phyloP scores from a whole-genome alignment of 2,329 filamentous ascomycete genomes.

The Aspergillus sp. region DNA sequence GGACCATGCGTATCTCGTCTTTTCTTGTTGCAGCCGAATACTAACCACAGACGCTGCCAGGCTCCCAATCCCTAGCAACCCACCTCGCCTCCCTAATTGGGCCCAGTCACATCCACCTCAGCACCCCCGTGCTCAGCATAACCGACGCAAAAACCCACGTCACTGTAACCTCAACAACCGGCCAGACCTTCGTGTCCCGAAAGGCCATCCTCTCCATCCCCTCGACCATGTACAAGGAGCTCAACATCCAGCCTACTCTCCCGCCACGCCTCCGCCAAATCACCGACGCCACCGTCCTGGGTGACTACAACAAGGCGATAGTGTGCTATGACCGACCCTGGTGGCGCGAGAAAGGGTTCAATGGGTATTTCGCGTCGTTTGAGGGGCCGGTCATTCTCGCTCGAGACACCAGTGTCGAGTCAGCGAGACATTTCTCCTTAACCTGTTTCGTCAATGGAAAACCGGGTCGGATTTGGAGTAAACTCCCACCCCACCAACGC shows the following conservation, averaged over 20 bases:
- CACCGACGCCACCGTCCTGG: constrained; percentile 35
- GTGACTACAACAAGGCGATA: constrained; percentile 44
- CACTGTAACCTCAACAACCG: constrained; percentile 11
- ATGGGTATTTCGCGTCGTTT: constrained; percentile 45
- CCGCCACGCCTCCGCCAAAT: constrained; percentile 34
- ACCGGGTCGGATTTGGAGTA: constrained; percentile 39
- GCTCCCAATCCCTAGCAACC: constrained; percentile 15
- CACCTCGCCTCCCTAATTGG: constrained; percentile 5
- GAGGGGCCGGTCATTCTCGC: constrained; percentile 45
- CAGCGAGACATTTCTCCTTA: constrained; percentile 33
- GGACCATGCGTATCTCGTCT: too few relatives aligned
- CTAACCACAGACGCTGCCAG: not conserved
- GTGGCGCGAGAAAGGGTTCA: constrained; percentile 36
- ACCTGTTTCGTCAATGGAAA: constrained; percentile 49
- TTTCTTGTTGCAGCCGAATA: too few relatives aligned
- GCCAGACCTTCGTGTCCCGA: constrained; percentile 5
- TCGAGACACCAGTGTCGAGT: constrained; percentile 44
- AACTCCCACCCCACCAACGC: not conserved
- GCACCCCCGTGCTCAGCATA: not conserved
- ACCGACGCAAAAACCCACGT: not conserved
- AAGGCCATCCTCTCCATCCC: constrained; percentile 57
- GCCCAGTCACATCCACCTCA: constrained; percentile 6
- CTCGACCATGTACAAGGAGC: constrained; percentile 51
- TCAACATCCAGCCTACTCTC: constrained; percentile 52
- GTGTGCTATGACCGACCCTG: constrained; percentile 50